Base-by-base conservation (phyloP, 1,139 yeast genomes). In the Protomyces pachydermus region DNA sequence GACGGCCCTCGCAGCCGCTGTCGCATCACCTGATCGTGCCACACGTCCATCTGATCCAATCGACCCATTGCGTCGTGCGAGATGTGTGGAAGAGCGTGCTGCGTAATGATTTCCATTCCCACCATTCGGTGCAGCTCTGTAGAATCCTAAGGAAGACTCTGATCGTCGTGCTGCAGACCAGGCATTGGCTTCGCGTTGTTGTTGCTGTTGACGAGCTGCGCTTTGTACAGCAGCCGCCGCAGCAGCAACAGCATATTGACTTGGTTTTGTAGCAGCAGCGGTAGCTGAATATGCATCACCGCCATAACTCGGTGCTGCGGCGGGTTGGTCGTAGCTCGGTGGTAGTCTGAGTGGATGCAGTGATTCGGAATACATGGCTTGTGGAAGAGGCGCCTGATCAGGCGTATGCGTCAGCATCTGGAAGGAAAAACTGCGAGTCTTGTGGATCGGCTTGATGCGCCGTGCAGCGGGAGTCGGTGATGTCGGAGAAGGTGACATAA, bases 351-450 rank as follows among this genome's bases (percentile, higher is more conserved):
- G 25, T 10, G 62, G 62, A 37, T 52, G 62, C 12, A 58, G 56
- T 4, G 34, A n/a, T 52, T 58, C 62, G 6, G 62, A 51, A 14
- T 52, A 58, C 62, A 58, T 58, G 52, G 53, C 53, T 32, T 58
- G 53, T 32, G 45, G 45, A 28, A 58, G 16, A 12, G 62, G 62
- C 42, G 56, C 62, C 10, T 37, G 51, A 39, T 35, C 46, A 12
- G 62, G 62, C 8, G 56, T 51, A 5, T 53, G 51, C 18, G 62
- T 58, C 51, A 58, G 62, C 62, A 58, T 58, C 23, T 58, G 62
- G 18, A 58, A 50, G 18, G 48, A 42, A 20, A 42, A 42, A 20
- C 48, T 42, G 48, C 48, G 48, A 20, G 25, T 18, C 18, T 42
- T 42, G 25, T 16, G 25, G 23, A 42, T n/a, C 28, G 48, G 48